phyloP scores from a whole-genome alignment of 1,139 yeast genomes.

The Casaregolazyma lundiana region DNA sequence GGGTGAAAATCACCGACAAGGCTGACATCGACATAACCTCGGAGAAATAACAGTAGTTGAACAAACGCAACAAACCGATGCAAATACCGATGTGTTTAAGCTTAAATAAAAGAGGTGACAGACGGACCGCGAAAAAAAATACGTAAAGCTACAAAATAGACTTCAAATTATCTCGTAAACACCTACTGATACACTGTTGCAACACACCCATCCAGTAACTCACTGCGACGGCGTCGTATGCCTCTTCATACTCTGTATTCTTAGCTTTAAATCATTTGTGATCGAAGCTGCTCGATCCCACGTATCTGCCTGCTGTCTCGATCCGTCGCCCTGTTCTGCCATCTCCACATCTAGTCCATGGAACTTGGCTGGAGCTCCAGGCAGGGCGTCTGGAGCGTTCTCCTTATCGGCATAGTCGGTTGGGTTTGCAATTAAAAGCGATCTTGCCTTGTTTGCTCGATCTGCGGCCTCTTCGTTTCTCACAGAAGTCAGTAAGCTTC shows the following conservation, averaged over 20 bases:
- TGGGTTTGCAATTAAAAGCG: slow-evolving; percentile 30
- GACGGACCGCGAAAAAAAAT: neutral
- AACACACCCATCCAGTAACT: neutral
- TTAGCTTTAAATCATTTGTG: slow-evolving; percentile 74
- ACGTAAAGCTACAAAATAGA: too few relatives aligned
- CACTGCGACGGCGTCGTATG: slow-evolving; percentile 3
- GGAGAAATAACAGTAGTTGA: too few relatives aligned
- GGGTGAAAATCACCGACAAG: neutral
- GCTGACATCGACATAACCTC: neutral
- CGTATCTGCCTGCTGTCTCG: slow-evolving; percentile 42
- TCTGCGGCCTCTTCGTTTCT: neutral
- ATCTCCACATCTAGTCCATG: slow-evolving; percentile 1
- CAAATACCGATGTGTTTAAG: too few relatives aligned
- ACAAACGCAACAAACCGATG: too few relatives aligned
- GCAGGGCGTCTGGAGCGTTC: slow-evolving; percentile 4
- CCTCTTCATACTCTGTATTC: slow-evolving; percentile 79
- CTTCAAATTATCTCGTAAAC: too few relatives aligned
- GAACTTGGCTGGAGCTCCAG: neutral
- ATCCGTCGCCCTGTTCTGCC: slow-evolving; percentile 3
- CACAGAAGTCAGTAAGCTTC: neutral
- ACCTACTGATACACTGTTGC: neutral
- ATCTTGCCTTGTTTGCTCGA: slow-evolving; percentile 32
- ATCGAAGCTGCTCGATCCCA: slow-evolving; percentile 92
- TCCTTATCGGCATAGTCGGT: slow-evolving; percentile 11
- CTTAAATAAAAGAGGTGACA: too few relatives aligned